Conservation (phyloP, 371 early-diverging fungal genomes). For the Gilbertella persicaria region DNA sequence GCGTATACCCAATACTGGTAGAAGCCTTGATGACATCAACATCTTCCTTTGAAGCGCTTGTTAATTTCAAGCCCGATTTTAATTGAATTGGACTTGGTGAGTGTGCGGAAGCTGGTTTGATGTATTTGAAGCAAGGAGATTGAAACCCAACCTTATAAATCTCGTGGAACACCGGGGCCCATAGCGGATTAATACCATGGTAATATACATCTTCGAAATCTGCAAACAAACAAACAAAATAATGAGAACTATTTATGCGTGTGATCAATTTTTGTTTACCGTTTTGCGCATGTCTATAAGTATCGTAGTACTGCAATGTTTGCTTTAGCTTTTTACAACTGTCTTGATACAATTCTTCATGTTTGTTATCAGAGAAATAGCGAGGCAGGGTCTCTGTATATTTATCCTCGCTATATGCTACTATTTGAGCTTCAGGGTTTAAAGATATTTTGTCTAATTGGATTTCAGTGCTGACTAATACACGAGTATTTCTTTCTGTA, state of each 20-base stretch:
- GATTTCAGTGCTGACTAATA: constrained; percentile 8
- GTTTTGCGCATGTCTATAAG: not conserved
- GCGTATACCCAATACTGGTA: constrained; percentile 4
- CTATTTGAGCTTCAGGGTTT: not conserved
- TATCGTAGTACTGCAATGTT: not conserved
- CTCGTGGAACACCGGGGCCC: constrained; percentile 8
- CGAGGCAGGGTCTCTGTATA: not conserved
- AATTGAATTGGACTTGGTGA: not conserved
- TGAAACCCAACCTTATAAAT: not conserved
- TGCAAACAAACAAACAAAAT: not conserved
- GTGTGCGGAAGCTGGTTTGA: not conserved
- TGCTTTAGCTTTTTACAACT: not conserved
- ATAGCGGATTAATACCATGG: constrained; percentile 6
- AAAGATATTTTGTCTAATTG: not conserved
- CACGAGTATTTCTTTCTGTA: constrained; percentile 1
- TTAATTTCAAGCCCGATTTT: not conserved
- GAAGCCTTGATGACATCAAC: not conserved
- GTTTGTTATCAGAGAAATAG: not conserved
- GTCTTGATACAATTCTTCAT: not conserved
- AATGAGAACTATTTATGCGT: no score
- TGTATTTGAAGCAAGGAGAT: constrained; percentile 7
- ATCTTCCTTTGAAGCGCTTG: not conserved
- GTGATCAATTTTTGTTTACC: not conserved
- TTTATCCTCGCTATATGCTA: not conserved
- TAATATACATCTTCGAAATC: not conserved